phyloP scores from a whole-genome alignment of 2,329 filamentous ascomycete species.

The Fusarium tuaranense region DNA sequence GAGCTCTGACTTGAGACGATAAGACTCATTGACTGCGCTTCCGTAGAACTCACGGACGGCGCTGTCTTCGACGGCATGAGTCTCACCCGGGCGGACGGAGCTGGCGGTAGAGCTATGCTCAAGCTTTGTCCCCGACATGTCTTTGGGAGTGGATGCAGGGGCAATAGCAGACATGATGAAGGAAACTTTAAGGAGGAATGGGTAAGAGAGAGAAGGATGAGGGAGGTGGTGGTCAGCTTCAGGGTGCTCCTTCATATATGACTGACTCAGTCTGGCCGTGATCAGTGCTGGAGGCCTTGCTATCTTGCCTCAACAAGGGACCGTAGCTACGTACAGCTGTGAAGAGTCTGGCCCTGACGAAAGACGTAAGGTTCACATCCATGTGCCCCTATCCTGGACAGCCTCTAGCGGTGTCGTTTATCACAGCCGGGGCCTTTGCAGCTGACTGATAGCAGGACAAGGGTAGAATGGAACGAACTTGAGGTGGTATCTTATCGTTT shows the following conservation, averaged over 20 bases:
- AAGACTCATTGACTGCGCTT: constrained; percentile 43
- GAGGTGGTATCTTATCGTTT: neutral
- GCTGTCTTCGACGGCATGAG: constrained; percentile 14
- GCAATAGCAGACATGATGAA: neutral
- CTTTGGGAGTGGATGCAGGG: neutral
- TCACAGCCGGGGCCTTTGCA: neutral
- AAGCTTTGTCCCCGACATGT: constrained; percentile 1
- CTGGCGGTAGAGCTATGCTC: constrained; percentile 8
- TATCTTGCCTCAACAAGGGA: neutral
- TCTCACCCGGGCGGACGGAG: constrained; percentile 20
- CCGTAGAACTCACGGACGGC: constrained; percentile 50
- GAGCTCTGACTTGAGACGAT: constrained; percentile 50
- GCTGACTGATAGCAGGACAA: neutral
- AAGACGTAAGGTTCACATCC: neutral
- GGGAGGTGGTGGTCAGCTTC: neutral
- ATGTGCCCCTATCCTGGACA: neutral
- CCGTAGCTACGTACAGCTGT: neutral
- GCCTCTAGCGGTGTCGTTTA: neutral
- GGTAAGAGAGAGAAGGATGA: neutral
- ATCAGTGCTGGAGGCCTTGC: neutral
- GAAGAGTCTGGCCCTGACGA: neutral
- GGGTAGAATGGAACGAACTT: neutral
- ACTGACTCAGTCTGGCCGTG: neutral
- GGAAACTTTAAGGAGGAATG: neutral
- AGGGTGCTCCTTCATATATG: neutral